Base-by-base conservation (phyloP, 169 alveolate genomes). In the Cryptosporidium bovis region DNA sequence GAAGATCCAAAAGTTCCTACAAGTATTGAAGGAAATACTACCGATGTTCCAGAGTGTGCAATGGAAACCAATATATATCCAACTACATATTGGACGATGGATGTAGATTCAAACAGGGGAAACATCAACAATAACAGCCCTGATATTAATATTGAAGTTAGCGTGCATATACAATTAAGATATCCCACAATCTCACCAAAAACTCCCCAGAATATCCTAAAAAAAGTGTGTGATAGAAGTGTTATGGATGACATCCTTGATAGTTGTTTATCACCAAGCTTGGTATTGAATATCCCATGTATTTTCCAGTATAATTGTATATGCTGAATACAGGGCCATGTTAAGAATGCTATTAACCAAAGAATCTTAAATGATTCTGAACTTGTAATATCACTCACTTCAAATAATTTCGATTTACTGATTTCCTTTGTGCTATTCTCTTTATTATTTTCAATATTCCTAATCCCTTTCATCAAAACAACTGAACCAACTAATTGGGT, bases 21-120 rank as follows among this genome's bases (percentile, higher is more conserved):
- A 40, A 77, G 58, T 3, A 50, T 60, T 44, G 87, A 29, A 29
- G 87, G 87, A 53, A n/a, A 62, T 34, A 77, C 33, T 4, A 56
- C 71, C 10, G 64, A 77, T 56, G 51, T 60, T 36, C 87, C 87
- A 31, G 87, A 56, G 46, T 77, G 87, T 18, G 87, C 87, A 77
- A 77, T 50, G 15, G 87, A 77, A 27, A 77, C 48, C 8, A 77
- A 44, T 8, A 62, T 27, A 60, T 77, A 77, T 46, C 87, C 87
- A 56, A 58, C 6, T 34, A 48, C 34, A 34, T 60, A 77, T 40
- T 77, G 87, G 18, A 60, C 27, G 36, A 48, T 44, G 20, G 71
- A 60, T 60, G 55, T 15, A 27, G 62, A 12, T 77, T 77, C 71
- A 13, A 36, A 56, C 18, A 77, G 12, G 13, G 87, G 87, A 64